Evolutionary conservation across 140 eudicot genomes (phyloP).

Genomic region (Eryngium alpinum): DNA sequence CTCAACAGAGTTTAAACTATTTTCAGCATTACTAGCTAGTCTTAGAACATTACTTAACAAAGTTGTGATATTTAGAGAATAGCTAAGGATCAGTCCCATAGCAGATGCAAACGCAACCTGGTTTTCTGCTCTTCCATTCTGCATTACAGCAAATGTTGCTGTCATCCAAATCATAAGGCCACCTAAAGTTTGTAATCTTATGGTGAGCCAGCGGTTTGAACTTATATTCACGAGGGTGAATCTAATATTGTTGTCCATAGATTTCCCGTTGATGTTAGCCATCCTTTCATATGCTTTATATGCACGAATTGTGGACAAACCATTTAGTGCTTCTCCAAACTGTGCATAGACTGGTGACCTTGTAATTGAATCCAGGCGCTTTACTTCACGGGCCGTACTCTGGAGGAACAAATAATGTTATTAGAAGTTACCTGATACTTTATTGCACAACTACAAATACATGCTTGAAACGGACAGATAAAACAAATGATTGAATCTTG

Average conservation of each 20-base stretch:
- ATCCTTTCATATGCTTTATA: constrained; percentile 87
- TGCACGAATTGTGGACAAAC: constrained; percentile 82
- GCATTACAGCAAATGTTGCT: constrained; percentile 90
- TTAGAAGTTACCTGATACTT: too few relatives aligned
- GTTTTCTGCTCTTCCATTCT: constrained; percentile 63
- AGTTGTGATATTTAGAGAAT: constrained; percentile 72
- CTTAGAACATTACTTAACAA: constrained; percentile 72
- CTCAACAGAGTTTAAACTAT: constrained; percentile 85
- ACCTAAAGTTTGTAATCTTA: constrained; percentile 75
- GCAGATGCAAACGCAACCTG: constrained; percentile 88
- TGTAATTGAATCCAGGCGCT: constrained; percentile 36
- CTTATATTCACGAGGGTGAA: constrained; percentile 76
- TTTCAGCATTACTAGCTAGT: constrained; percentile 85
- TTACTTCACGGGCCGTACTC: constrained; percentile 86
- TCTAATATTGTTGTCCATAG: constrained; percentile 79
- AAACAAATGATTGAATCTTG: too few relatives aligned
- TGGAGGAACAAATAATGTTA: constrained; percentile 13
- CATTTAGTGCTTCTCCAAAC: constrained; percentile 94
- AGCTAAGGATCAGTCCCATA: constrained; percentile 83
- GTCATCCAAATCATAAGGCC: constrained; percentile 92
- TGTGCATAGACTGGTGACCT: constrained; percentile 95
- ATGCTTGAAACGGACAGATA: too few relatives aligned
- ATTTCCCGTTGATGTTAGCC: constrained; percentile 68
- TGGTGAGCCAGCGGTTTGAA: constrained; percentile 83
- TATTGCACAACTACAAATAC: too few relatives aligned